Evolutionary conservation across 1,139 yeast species (phyloP), one percentile per base, ranked within the genome.

Genomic region (Wickerhamomyces sp.): DNA sequence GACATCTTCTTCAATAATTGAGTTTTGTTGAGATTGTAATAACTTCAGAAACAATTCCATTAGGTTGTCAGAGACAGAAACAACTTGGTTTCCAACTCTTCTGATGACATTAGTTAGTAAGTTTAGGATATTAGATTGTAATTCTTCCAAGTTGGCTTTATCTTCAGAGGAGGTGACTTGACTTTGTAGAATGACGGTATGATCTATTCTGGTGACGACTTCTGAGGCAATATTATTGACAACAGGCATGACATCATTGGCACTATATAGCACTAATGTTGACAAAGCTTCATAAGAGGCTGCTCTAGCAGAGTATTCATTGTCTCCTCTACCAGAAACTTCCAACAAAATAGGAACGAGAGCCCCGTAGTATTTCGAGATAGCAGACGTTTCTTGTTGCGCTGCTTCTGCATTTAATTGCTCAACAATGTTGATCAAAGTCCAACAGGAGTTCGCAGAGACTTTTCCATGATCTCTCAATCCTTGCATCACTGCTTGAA

Each of bases 391-490:
- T 26, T 76, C 78, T 41, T 69, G 69, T 2, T 78, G 72, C 11
- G 82, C 83, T 45, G 83, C 84, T 29, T 67, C 59, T 30, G 61
- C 64, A 54, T 86, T 79, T 50, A 91, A 69, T 64, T 90, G 96
- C 65, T 93, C 98, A 39, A 87, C 78, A 55, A 93, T 73, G 65
- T 93, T 93, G 71, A 93, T 93, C 50, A 93, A 75, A 6, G 97
- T 84, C 99, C 99, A 93, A 67, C 98, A 89, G 68, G 97, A 90
- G 71, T 94, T 93, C 32, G 96, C 88, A 7, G 93, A 79, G 32
- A 93, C 96, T 66, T 86, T 88, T 40, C 97, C 90, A 65, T 89
- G 95, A 64, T 91, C 98, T 54, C 76, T 78, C 54, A 93, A 74
- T 14, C 99, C 99, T 38, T 73, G 65, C 38, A 84, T 68, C 51